A percentile compares a stretch with the other conserved stretches of the same genome.
Conservation (phyloP, 1,284 basidiomycete species). For the Moniliella sp. region DNA sequence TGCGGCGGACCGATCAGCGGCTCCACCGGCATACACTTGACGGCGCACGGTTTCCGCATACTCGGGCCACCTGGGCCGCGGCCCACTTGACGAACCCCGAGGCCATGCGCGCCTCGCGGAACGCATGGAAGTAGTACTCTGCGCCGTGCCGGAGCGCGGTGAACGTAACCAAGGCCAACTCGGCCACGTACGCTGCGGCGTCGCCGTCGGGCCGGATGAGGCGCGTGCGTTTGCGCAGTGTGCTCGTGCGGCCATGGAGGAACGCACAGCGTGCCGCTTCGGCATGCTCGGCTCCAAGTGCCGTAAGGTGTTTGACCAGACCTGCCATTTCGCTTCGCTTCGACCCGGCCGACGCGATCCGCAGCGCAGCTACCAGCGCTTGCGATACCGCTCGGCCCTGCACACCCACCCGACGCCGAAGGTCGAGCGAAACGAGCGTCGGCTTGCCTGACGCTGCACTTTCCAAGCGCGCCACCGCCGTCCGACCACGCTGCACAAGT, state of each 20-base stretch:
- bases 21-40: constrained; percentile 54
- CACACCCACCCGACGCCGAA: constrained; percentile 6
- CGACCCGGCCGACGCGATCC: too few relatives aligned
- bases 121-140: constrained; percentile 90
- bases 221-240: constrained; percentile 54
- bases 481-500: constrained; percentile 57
- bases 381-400: constrained; percentile 8
- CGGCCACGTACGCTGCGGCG: constrained; percentile 51
- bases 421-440: constrained; percentile 42
- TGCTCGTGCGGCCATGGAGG: constrained; percentile 52
- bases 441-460: constrained; percentile 40
- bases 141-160: constrained; percentile 79
- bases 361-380: constrained; percentile 37
- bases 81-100: constrained; percentile 82
- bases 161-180: constrained; percentile 61
- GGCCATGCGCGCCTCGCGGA: constrained; percentile 77
- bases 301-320: constrained; percentile 52
- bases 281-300: constrained; percentile 56
- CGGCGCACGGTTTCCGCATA: constrained; percentile 68
- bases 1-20: constrained; percentile 13
- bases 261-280: constrained; percentile 63
- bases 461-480: neutral
- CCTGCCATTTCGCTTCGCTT: too few relatives aligned
- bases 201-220: constrained; percentile 79
- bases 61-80: constrained; percentile 57